Conservation (phyloP, 2,329 filamentous ascomycete species). For the Ceratocystis papillata region DNA sequence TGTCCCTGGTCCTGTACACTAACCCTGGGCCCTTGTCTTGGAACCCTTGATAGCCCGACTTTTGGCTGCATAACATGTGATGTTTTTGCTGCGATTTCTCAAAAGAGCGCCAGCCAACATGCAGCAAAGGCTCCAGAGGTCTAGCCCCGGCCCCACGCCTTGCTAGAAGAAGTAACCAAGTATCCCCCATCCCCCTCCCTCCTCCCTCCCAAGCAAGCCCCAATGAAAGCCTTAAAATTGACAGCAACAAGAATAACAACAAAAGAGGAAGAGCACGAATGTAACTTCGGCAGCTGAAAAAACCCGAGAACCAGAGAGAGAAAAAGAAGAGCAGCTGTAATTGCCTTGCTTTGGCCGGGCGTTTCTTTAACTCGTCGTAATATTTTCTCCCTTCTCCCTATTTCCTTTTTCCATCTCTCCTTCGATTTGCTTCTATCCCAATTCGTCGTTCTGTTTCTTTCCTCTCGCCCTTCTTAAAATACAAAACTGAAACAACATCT, state of each 20-base stretch:
- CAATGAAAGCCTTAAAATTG: not conserved
- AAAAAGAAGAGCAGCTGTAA: not conserved
- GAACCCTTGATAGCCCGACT: not conserved
- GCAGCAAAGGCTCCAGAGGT: not conserved
- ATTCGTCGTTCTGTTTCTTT: not conserved
- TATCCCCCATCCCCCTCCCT: not conserved
- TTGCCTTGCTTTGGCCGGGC: not conserved
- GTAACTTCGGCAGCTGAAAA: conserved; percentile 2
- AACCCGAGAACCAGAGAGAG: not conserved
- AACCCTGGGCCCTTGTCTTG: not conserved
- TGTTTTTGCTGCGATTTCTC: not conserved
- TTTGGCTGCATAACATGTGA: conserved; percentile 7
- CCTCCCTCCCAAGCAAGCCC: not conserved
- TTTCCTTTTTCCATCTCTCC: not conserved
- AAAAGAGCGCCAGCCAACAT: not conserved
- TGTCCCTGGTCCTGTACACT: not conserved
- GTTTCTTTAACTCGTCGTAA: not conserved
- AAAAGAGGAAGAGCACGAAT: not conserved
- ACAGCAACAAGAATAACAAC: not conserved
- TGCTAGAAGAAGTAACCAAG: not conserved
- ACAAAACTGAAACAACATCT: not conserved
- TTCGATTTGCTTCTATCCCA: not conserved
- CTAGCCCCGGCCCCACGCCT: not conserved
- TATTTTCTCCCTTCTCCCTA: not conserved
- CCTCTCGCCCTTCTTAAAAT: not conserved